Conservation (phyloP, 202 grass and related monocot genomes). For the Elaeis oleifera region DNA sequence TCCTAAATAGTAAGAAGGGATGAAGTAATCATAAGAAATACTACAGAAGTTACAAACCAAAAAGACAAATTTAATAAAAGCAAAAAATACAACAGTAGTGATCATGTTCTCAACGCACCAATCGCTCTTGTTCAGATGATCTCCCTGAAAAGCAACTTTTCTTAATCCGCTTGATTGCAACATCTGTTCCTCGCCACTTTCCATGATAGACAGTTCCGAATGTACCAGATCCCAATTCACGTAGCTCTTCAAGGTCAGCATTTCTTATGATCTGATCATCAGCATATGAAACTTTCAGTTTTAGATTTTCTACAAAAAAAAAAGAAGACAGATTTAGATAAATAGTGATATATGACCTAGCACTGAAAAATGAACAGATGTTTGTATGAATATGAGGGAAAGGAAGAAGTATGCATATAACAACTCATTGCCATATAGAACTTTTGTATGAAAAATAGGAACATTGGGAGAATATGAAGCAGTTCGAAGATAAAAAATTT, state of each 20-base stretch:
- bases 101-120: conserved; percentile 36
- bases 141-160: conserved; percentile 94
- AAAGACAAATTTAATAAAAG: conserved; percentile 3
- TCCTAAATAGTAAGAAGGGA: too few species aligned
- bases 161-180: conserved; percentile 96
- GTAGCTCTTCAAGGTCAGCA: conserved; percentile 89
- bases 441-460: too few species aligned
- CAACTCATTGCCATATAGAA: too few species aligned
- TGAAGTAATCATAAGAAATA: too few species aligned
- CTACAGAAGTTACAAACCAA: not conserved
- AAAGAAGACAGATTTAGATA: too few species aligned
- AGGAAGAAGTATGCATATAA: too few species aligned
- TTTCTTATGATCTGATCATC: conserved; percentile 80
- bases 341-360: too few species aligned
- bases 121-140: conserved; percentile 79
- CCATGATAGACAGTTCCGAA: conserved; percentile 97
- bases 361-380: too few species aligned
- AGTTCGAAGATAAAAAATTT: too few species aligned
- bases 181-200: conserved; percentile 93
- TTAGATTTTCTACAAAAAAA: not conserved
- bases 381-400: too few species aligned
- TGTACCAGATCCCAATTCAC: conserved; percentile 86
- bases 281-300: conserved; percentile 14
- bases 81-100: conserved; percentile 4
- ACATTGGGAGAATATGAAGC: too few species aligned